Evolutionary conservation across 2,329 filamentous ascomycete genomes (phyloP).

Genomic region (Apiospora rasikravindrae): DNA sequence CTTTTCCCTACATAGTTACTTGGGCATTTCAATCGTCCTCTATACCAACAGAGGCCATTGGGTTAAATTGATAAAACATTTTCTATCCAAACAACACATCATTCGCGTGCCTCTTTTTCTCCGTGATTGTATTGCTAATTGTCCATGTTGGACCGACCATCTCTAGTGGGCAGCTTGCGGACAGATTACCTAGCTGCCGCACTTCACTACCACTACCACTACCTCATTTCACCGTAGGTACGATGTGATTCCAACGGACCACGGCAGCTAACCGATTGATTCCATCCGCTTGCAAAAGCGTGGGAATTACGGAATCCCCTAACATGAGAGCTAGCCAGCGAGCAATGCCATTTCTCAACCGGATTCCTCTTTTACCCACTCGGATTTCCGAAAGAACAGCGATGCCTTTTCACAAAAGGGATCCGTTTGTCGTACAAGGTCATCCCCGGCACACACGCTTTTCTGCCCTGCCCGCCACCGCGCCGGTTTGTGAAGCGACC

Average conservation of each 20-base stretch:
- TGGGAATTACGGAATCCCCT: not conserved
- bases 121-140: not conserved
- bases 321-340: not conserved
- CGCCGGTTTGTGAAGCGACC: not conserved
- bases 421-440: not conserved
- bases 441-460: not conserved
- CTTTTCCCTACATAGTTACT: not conserved
- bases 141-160: not conserved
- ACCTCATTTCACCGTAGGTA: no score
- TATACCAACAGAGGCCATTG: not conserved
- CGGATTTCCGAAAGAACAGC: not conserved
- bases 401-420: not conserved
- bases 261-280: not conserved
- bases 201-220: not conserved
- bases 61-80: constrained; percentile 5
- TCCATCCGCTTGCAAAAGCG: not conserved
- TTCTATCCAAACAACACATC: not conserved
- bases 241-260: not conserved
- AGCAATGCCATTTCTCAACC: not conserved
- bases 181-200: not conserved
- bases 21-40: not conserved
- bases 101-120: not conserved
- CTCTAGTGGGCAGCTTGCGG: no score
- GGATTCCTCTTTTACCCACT: not conserved
- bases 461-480: not conserved